Evolutionary conservation across 2,329 filamentous ascomycete species (phyloP).

Genomic region (Fusarium lyarnte): DNA sequence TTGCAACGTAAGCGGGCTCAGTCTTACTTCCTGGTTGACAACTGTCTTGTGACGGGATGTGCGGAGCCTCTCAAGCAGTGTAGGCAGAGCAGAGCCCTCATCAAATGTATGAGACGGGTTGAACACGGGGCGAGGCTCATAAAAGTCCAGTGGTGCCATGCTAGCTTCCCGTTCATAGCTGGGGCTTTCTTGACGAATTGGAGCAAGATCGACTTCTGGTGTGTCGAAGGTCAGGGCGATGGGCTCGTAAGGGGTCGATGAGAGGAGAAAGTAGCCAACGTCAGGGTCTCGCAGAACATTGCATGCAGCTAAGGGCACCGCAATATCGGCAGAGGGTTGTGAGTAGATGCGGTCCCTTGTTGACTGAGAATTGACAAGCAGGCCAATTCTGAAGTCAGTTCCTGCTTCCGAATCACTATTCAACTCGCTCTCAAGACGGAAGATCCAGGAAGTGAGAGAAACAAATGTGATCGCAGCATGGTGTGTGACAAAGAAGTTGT

Average conservation of each 20-base stretch:
- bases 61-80: conserved; percentile 64
- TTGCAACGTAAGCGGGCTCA: conserved; percentile 76
- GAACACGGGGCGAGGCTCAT: conserved; percentile 73
- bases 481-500: conserved; percentile 71
- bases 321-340: conserved; percentile 58
- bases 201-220: conserved; percentile 61
- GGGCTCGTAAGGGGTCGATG: conserved; percentile 66
- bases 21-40: conserved; percentile 73
- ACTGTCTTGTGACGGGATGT: conserved; percentile 69
- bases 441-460: conserved; percentile 70
- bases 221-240: conserved; percentile 68
- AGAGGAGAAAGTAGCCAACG: conserved; percentile 71
- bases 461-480: conserved; percentile 68
- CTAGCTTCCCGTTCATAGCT: conserved; percentile 54
- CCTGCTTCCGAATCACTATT: conserved; percentile 65
- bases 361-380: conserved; percentile 67
- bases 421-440: conserved; percentile 70
- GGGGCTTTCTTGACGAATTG: conserved; percentile 56
- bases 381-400: conserved; percentile 68
- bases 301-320: conserved; percentile 62
- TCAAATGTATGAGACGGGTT: conserved; percentile 70
- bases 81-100: conserved; percentile 64
- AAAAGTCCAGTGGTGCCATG: conserved; percentile 60
- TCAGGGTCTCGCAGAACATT: conserved; percentile 68
- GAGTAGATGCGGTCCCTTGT: conserved; percentile 68